Percentiles rank a stretch among this genome's conserved stretches.
phyloP scores from a whole-genome alignment of 495 filamentous ascomycete species.

The Xylaria venustula region DNA sequence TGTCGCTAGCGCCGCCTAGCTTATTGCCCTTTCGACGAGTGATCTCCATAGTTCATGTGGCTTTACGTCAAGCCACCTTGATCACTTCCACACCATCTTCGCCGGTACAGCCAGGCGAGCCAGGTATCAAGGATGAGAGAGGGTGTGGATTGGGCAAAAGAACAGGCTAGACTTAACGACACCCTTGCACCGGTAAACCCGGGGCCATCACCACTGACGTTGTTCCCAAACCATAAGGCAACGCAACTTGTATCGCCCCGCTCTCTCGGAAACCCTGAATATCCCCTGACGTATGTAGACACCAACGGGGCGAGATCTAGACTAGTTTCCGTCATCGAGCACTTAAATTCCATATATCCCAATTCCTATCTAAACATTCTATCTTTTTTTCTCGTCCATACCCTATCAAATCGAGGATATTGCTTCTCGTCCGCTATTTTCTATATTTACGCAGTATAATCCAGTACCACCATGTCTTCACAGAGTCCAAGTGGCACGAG shows the following conservation, averaged over 20 bases:
- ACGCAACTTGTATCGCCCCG: neutral
- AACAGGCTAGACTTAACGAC: neutral
- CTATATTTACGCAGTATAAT: neutral
- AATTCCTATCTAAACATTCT: neutral
- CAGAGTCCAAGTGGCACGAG: constrained; percentile 18
- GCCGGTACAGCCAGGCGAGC: neutral
- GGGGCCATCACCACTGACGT: constrained; percentile 9
- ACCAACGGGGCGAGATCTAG: neutral
- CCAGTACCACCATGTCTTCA: constrained; percentile 21
- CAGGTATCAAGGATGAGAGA: neutral
- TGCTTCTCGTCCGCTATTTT: neutral
- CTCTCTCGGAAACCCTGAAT: neutral
- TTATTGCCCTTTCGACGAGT: neutral
- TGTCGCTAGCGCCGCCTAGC: neutral
- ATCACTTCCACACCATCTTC: neutral
- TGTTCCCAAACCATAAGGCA: neutral
- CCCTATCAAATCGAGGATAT: neutral
- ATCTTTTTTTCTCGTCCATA: neutral
- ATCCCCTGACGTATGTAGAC: constrained; percentile 13
- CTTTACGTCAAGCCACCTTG: neutral
- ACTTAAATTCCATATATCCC: neutral
- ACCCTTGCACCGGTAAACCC: neutral
- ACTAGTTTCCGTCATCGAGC: neutral
- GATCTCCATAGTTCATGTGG: constrained; percentile 1
- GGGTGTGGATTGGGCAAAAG: neutral